Percentiles rank a stretch among this genome's conserved stretches.
These are phyloP conservation scores for Phytophthora pistaciae DNA, from an alignment of 352 stramenopile species.

Conservation along the genomic window DNA sequence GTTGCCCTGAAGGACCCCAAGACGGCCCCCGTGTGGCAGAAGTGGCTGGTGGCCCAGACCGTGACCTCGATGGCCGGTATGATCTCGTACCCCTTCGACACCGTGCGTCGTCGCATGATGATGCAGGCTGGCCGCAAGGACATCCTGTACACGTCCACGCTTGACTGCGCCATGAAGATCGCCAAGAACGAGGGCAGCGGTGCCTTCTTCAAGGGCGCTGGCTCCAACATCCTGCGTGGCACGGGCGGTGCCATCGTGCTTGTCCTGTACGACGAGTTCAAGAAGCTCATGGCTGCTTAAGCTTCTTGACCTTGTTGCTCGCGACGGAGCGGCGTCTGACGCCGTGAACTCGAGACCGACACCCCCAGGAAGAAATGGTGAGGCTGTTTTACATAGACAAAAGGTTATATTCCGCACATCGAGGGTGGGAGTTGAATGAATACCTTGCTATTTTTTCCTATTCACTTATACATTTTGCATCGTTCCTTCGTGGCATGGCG, in stretches of 20 bases:
- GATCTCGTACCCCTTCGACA: conserved; percentile 98
- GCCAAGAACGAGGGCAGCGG: conserved; percentile 94
- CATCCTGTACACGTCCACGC: conserved; percentile 97
- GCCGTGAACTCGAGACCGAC: conserved; percentile 27
- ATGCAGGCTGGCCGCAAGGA: conserved; percentile 98
- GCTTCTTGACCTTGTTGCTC: conserved; percentile 24
- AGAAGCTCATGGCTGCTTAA: conserved; percentile 82
- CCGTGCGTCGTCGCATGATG: conserved; percentile 96
- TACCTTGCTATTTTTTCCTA: conserved; percentile 43
- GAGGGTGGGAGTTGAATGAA: conserved; percentile 47
- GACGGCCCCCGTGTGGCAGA: conserved; percentile 89
- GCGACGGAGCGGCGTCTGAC: conserved; percentile 12
- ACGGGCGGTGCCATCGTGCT: conserved; percentile 98
- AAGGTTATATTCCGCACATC: conserved; percentile 50
- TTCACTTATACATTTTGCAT: neutral
- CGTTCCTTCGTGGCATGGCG: no score
- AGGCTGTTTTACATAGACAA: conserved; percentile 62
- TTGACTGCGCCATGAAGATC: conserved; percentile 98
- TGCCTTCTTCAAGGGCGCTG: conserved; percentile 99
- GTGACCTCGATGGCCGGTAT: conserved; percentile 94
- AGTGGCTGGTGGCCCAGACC: conserved; percentile 93
- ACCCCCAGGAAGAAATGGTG: conserved; percentile 40
- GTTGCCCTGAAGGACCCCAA: conserved; percentile 84
- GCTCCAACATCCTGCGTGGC: conserved; percentile 98
- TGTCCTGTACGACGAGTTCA: conserved; percentile 99